phyloP scores from a whole-genome alignment of 257 asterid species.

The Rehmannia glutinosa region DNA sequence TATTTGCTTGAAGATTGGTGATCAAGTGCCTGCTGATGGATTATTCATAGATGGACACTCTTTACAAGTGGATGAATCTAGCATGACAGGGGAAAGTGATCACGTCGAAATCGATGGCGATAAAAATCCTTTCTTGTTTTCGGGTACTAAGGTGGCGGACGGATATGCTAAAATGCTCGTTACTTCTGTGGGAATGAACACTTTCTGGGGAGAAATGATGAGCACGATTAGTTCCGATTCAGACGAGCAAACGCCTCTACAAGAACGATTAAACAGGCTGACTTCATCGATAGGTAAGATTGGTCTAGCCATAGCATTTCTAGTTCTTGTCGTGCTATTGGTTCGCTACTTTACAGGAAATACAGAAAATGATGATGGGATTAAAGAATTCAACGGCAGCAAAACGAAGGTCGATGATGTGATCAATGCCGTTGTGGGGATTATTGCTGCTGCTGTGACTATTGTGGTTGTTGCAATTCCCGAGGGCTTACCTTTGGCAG shows the following conservation, averaged over 20 bases:
- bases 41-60: slow-evolving; percentile 38
- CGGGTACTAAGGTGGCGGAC: slow-evolving; percentile 34
- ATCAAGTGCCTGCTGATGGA: slow-evolving; percentile 48
- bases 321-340: slow-evolving; percentile 37
- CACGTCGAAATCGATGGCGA: slow-evolving; percentile 12
- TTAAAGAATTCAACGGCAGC: slow-evolving; percentile 7
- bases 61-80: slow-evolving; percentile 34
- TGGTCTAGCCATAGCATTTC: slow-evolving; percentile 34
- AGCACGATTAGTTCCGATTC: slow-evolving; percentile 23
- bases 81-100: slow-evolving; percentile 40
- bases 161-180: slow-evolving; percentile 37
- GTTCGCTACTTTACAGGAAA: slow-evolving; percentile 31
- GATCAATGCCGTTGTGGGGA: slow-evolving; percentile 18
- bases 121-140: slow-evolving; percentile 24
- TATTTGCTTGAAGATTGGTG: slow-evolving; percentile 35
- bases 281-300: slow-evolving; percentile 39
- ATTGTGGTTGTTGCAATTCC: slow-evolving; percentile 42
- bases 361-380: slow-evolving; percentile 30
- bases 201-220: slow-evolving; percentile 39
- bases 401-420: slow-evolving; percentile 6
- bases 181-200: slow-evolving; percentile 27
- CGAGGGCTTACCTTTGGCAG: slow-evolving; percentile 33
- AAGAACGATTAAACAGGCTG: slow-evolving; percentile 29
- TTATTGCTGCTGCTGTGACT: slow-evolving; percentile 30
- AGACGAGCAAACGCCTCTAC: slow-evolving; percentile 36